These are phyloP conservation scores for Sphaerostilbella broomeana DNA, from an alignment of 2,329 filamentous ascomycete genomes.

Conservation along the genomic window DNA sequence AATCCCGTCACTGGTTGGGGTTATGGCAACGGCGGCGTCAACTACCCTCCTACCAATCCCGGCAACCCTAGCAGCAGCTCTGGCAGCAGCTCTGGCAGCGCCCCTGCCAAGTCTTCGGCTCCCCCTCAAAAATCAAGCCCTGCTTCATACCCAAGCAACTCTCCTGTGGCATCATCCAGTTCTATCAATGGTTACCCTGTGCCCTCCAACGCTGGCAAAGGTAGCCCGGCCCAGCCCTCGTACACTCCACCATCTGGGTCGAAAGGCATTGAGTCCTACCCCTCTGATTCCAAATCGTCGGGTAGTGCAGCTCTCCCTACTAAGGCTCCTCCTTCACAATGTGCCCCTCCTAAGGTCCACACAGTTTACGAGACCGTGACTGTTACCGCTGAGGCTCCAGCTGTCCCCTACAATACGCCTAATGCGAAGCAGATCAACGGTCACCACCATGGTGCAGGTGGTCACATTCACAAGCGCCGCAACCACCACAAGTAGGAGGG, in stretches of 20 bases:
- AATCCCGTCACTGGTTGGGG: slow-evolving; percentile 49
- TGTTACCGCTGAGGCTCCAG: slow-evolving; percentile 29
- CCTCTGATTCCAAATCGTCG: background rate
- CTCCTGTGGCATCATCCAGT: background rate
- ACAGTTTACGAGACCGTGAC: slow-evolving; percentile 43
- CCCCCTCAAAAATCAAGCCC: background rate
- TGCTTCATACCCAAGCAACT: background rate
- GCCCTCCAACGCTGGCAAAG: background rate
- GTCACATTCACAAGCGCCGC: slow-evolving; percentile 31
- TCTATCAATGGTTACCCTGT: background rate
- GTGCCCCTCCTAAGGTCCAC: slow-evolving; percentile 22
- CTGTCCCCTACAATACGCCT: slow-evolving; percentile 10
- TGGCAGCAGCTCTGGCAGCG: background rate
- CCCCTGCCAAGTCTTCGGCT: background rate
- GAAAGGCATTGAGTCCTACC: slow-evolving; percentile 1
- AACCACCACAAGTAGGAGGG: slow-evolving; percentile 24
- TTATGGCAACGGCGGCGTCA: too few relatives aligned
- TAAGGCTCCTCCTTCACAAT: slow-evolving; percentile 16
- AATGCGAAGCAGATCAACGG: slow-evolving; percentile 9
- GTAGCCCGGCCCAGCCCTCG: slow-evolving; percentile 2
- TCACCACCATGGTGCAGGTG: too few relatives aligned
- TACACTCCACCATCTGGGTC: too few relatives aligned
- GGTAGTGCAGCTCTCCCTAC: background rate
- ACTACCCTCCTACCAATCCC: background rate
- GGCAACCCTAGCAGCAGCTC: background rate